These are phyloP conservation scores for Effrenium voratum DNA, from an alignment of 73 alveolate species.

Conservation along the genomic window DNA sequence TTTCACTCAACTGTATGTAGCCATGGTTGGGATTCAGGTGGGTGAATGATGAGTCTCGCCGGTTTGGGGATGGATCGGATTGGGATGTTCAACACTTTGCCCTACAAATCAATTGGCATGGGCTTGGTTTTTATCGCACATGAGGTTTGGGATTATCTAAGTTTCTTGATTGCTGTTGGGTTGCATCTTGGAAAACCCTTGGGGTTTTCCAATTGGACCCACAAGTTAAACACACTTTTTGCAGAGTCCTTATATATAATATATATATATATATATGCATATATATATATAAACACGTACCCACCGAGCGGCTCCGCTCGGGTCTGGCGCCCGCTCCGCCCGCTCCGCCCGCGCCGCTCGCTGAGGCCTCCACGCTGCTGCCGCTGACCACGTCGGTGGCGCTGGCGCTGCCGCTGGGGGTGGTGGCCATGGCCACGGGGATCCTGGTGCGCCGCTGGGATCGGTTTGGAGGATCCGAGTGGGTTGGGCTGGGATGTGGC, in stretches of 20 bases:
- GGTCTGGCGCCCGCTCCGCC: background rate
- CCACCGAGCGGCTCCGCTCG: background rate
- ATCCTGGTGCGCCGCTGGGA: constrained; percentile 63
- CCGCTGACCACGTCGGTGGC: constrained; percentile 75
- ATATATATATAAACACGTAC: background rate
- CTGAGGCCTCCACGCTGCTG: constrained; percentile 71
- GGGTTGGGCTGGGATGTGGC: background rate
- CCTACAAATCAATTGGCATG: too few relatives aligned
- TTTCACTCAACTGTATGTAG: too few relatives aligned
- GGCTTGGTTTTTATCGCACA: too few relatives aligned
- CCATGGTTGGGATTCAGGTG: too few relatives aligned
- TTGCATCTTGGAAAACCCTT: too few relatives aligned
- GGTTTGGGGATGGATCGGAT: too few relatives aligned
- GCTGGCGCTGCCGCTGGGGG: constrained; percentile 75
- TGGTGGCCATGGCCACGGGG: constrained; percentile 87
- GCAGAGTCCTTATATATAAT: background rate
- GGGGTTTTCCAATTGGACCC: too few relatives aligned
- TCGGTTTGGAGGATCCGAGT: background rate
- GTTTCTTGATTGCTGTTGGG: too few relatives aligned
- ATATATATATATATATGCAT: background rate
- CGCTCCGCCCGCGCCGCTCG: background rate
- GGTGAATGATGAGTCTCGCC: too few relatives aligned
- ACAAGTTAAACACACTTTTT: too few relatives aligned
- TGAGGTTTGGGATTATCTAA: too few relatives aligned
- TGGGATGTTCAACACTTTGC: too few relatives aligned